Evolutionary conservation across 805 yeast genomes (phyloP).

Genomic region (Metschnikowia koreensis): DNA sequence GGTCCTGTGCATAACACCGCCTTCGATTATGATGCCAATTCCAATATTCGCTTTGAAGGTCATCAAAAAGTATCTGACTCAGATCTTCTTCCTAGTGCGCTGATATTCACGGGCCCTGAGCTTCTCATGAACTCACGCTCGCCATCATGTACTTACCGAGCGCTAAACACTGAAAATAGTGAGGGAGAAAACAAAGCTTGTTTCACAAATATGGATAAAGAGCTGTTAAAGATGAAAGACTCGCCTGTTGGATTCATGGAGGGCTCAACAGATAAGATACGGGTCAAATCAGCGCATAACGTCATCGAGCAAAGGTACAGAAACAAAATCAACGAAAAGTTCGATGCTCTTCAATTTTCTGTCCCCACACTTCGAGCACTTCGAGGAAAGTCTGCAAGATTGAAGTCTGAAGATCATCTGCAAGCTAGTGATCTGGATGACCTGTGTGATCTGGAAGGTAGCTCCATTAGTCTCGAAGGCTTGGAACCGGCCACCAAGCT

Average conservation of each 20-base stretch:
- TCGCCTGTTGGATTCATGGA: background rate
- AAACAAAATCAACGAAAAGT: conserved; percentile 42
- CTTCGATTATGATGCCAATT: background rate
- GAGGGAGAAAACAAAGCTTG: background rate
- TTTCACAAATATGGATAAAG: background rate
- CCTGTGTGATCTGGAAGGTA: conserved; percentile 28
- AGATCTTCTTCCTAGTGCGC: background rate
- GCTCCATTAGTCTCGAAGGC: conserved; percentile 60
- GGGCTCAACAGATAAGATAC: conserved; percentile 14
- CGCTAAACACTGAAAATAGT: background rate
- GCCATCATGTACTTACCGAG: background rate
- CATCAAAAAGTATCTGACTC: background rate
- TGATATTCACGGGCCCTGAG: background rate
- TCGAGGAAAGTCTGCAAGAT: conserved; percentile 21
- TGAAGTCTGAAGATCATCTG: conserved; percentile 8
- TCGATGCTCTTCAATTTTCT: conserved; percentile 35
- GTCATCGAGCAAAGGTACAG: conserved; percentile 44
- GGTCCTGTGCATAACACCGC: background rate
- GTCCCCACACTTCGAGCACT: conserved; percentile 40
- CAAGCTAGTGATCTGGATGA: conserved; percentile 9
- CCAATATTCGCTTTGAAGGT: background rate
- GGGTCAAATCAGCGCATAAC: conserved; percentile 37
- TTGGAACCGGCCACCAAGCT: conserved; percentile 71
- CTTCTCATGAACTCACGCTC: background rate
- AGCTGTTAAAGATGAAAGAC: background rate